A percentile compares a stretch with the other conserved stretches of the same genome.
Conservation (phyloP, 495 filamentous ascomycete species). For the Penicillium soppii region DNA sequence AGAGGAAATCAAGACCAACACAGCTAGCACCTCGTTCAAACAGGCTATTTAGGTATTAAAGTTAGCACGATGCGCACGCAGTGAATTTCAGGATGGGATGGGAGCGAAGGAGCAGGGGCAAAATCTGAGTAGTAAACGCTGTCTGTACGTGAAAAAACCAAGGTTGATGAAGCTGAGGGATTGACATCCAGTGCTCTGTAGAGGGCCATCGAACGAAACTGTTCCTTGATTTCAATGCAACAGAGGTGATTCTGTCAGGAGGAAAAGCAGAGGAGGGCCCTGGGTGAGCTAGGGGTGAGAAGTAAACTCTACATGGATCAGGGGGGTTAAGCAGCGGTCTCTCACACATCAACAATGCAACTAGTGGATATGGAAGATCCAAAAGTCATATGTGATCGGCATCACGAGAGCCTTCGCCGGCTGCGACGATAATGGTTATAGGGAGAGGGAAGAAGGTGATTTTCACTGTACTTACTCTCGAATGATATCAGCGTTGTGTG, state of each 20-base stretch:
- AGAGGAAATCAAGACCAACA: slow-evolving; percentile 90
- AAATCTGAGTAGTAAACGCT: slow-evolving; percentile 54
- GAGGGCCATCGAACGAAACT: slow-evolving; percentile 31
- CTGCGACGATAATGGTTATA: slow-evolving; percentile 42
- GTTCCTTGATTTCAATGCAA: slow-evolving; percentile 32
- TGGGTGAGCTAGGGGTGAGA: slow-evolving; percentile 59
- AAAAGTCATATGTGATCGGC: slow-evolving; percentile 28
- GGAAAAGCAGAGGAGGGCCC: slow-evolving; percentile 49
- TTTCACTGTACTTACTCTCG: slow-evolving; percentile 93
- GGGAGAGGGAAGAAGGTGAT: slow-evolving; percentile 66
- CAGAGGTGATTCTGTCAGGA: slow-evolving; percentile 25
- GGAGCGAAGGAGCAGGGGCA: slow-evolving; percentile 28
- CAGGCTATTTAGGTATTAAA: slow-evolving; percentile 54
- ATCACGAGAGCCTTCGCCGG: slow-evolving; percentile 33
- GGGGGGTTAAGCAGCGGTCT: slow-evolving; percentile 43
- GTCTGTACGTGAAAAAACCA: slow-evolving; percentile 31
- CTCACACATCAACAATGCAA: slow-evolving; percentile 55
- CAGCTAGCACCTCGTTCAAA: slow-evolving; percentile 86
- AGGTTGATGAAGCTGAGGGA: slow-evolving; percentile 31
- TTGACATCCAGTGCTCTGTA: slow-evolving; percentile 33
- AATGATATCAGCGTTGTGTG: slow-evolving; percentile 89
- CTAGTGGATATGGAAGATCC: slow-evolving; percentile 29
- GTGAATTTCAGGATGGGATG: slow-evolving; percentile 19
- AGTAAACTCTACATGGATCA: slow-evolving; percentile 44
- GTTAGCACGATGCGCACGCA: slow-evolving; percentile 32